These are phyloP conservation scores for Zygosaccharomyces rouxii DNA, from an alignment of 805 yeast species.

Conservation along the genomic window DNA sequence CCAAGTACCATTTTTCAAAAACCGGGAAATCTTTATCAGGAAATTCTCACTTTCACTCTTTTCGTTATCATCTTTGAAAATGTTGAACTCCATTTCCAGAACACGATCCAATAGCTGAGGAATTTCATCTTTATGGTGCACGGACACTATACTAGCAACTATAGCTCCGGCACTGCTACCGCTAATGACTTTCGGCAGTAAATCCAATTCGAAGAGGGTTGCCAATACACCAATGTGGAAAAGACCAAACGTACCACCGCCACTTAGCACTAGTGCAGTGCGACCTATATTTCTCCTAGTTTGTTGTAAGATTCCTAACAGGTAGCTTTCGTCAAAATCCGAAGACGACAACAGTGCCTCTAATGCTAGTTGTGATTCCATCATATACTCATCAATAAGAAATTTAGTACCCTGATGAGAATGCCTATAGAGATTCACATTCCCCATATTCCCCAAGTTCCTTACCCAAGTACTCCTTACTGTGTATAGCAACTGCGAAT, in stretches of 20 bases:
- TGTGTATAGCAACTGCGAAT: slow-evolving; percentile 58
- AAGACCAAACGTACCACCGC: slow-evolving; percentile 93
- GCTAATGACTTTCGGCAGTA: slow-evolving; percentile 81
- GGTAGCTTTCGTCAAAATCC: slow-evolving; percentile 59
- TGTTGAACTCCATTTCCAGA: slow-evolving; percentile 43
- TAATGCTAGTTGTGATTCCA: slow-evolving; percentile 61
- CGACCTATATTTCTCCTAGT: slow-evolving; percentile 90
- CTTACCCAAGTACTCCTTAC: slow-evolving; percentile 83
- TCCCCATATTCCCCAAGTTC: slow-evolving; percentile 83
- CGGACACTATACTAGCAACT: slow-evolving; percentile 82
- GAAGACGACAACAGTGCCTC: slow-evolving; percentile 25
- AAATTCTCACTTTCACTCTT: slow-evolving; percentile 49
- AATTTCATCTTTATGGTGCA: slow-evolving; percentile 70
- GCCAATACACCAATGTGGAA: slow-evolving; percentile 89
- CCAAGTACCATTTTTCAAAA: slow-evolving; percentile 84
- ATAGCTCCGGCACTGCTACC: slow-evolving; percentile 97
- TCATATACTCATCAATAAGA: slow-evolving; percentile 75
- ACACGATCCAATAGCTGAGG: slow-evolving; percentile 47
- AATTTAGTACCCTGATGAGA: slow-evolving; percentile 81
- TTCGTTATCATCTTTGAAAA: slow-evolving; percentile 54
- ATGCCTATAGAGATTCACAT: slow-evolving; percentile 69
- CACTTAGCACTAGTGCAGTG: slow-evolving; percentile 90
- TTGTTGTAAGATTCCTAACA: slow-evolving; percentile 75
- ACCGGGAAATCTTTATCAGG: slow-evolving; percentile 47
- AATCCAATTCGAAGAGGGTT: slow-evolving; percentile 65